Base-by-base conservation (phyloP, 1,284 basidiomycete genomes). In the Austroboletus olivaceoglutinosus region DNA sequence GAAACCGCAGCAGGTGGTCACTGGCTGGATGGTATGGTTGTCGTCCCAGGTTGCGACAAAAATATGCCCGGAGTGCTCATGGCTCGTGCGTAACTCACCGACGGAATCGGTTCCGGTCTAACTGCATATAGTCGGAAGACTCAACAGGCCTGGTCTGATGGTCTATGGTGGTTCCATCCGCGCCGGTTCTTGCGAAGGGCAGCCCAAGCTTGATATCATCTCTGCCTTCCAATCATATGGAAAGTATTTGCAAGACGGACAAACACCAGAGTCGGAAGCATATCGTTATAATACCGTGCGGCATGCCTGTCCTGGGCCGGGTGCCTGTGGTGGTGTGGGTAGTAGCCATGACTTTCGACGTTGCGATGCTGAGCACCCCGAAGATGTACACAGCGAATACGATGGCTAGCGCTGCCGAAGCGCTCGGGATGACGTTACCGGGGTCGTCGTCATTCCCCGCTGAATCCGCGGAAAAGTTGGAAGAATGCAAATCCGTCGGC, bases 11-110 rank as follows among this genome's bases (percentile, higher is more conserved):
- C 89, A n/a, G 93, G 91, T 27, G 96, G 94, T 8, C 96, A 99
- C 71, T 97, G 94, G 83, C 82, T 98, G n/a, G 96, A 98, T 67
- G 96, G 92, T 37, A 93, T 97, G 88, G 92, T 98, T 40, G 92
- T 92, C 50, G 80, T 98, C 45, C 96, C 96, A 33, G 94, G 94
- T 31, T 98, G 94, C 68, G 94, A 98, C 75, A 98, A 97, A 75
- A 98, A 98, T 72, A 97, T 97, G 93, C 94, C 94, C 11, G 94
- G 94, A 51, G 92, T 93, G 36, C 74, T 96, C 60, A 97, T 96
- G 76, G 93, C 92, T 50, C 81, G 91, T 93, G 62, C 74, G 91
- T 84, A 54, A 58, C 46, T 62, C 46, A 56, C 46, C 54, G 29
- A 34, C 25, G 4, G 13, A 10, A 36, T 5, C 4, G 2, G 42